Conservation (phyloP, 202 grass and related monocot species). For the Brachypodium distachyon region DNA sequence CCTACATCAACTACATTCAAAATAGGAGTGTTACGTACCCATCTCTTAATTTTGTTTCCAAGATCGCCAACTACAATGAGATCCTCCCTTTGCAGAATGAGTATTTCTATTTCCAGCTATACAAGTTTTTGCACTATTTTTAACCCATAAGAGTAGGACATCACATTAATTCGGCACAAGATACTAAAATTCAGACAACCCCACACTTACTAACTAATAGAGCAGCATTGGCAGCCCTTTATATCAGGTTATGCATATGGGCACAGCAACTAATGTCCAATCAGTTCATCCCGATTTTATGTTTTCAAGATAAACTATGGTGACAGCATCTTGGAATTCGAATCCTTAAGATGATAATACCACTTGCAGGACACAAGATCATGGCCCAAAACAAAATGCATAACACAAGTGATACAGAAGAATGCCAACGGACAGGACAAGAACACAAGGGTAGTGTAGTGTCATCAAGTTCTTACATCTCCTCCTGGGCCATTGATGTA, state of each 20-base stretch:
- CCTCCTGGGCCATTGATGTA: constrained; percentile 94
- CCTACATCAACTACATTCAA: neutral
- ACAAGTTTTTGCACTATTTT: neutral
- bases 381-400: neutral
- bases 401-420: neutral
- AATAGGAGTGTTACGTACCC: neutral
- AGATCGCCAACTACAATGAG: neutral
- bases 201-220: neutral
- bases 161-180: neutral
- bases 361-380: neutral
- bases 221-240: neutral
- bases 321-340: neutral
- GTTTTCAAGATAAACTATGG: neutral
- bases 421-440: neutral
- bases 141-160: neutral
- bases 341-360: neutral
- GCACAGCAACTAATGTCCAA: neutral
- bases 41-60: neutral
- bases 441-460: neutral
- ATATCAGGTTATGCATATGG: neutral
- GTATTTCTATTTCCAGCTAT: neutral
- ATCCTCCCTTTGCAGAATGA: neutral
- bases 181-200: neutral
- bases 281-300: neutral
- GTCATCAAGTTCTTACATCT: constrained; percentile 63